Evolutionary conservation across 306 rosid genomes (phyloP).

Genomic region (Cicer yamashitae): DNA sequence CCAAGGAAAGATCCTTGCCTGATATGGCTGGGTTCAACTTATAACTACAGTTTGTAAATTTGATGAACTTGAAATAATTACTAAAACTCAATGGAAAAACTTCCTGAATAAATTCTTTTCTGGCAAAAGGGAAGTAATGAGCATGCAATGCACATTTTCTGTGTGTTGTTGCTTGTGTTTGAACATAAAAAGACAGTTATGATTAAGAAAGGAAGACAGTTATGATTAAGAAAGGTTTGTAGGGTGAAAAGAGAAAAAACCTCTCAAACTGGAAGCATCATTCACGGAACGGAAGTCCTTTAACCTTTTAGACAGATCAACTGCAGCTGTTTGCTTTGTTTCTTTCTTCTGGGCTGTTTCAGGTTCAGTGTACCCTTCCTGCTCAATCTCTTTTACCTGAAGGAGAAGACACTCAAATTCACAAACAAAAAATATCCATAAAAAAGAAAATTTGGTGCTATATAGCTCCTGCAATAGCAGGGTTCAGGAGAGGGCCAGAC

Average conservation of each 20-base stretch:
- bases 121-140: slow-evolving; percentile 23
- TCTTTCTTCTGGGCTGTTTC: slow-evolving; percentile 68
- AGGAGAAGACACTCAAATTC: slow-evolving; percentile 37
- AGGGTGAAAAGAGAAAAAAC: slow-evolving; percentile 48
- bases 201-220: slow-evolving; percentile 27
- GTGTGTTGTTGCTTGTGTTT: slow-evolving; percentile 5
- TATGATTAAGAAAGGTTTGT: slow-evolving; percentile 2
- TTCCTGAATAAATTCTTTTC: not conserved
- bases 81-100: not conserved
- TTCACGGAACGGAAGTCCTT: slow-evolving; percentile 80
- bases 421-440: not conserved
- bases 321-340: slow-evolving; percentile 79
- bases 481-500: not conserved
- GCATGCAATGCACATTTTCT: slow-evolving; percentile 17
- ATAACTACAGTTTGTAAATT: slow-evolving; percentile 13
- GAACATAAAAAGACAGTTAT: slow-evolving; percentile 16
- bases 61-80: not conserved
- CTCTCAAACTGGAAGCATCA: slow-evolving; percentile 90
- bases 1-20: not conserved
- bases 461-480: not conserved
- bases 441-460: not conserved
- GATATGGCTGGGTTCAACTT: not conserved
- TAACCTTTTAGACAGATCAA: slow-evolving; percentile 89
- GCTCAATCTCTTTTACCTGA: slow-evolving; percentile 92
- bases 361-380: slow-evolving; percentile 68